Percentiles rank a stretch among this genome's conserved stretches.
These are phyloP conservation scores for Coniochaeta ligniaria DNA, from an alignment of 2,329 filamentous ascomycete species.

Conservation along the genomic window DNA sequence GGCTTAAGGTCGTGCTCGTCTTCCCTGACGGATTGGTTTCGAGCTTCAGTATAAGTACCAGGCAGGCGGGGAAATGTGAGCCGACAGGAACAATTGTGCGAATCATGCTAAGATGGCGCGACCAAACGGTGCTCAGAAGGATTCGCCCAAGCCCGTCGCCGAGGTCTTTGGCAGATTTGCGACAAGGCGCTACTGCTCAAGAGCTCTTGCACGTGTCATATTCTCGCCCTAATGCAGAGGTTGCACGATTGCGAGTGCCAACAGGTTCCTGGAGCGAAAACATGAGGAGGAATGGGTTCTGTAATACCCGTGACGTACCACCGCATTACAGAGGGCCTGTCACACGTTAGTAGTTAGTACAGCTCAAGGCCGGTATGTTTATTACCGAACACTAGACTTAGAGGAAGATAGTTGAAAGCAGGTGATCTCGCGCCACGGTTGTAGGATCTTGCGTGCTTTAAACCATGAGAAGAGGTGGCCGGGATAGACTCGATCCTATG, in stretches of 20 bases:
- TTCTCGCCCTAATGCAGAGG: neutral
- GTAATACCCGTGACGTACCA: neutral
- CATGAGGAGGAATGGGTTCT: neutral
- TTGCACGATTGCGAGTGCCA: too few relatives aligned
- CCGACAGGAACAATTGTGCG: neutral
- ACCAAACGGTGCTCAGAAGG: neutral
- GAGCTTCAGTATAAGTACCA: neutral
- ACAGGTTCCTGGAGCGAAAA: too few relatives aligned
- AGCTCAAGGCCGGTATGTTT: neutral
- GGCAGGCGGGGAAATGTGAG: neutral
- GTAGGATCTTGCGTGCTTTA: neutral
- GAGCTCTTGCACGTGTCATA: neutral
- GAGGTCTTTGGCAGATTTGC: neutral
- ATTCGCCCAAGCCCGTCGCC: neutral
- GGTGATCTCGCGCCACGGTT: neutral
- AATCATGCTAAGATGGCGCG: neutral
- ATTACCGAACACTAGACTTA: neutral
- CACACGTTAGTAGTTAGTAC: neutral
- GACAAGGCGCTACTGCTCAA: neutral
- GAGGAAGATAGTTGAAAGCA: neutral
- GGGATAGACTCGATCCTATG: neutral
- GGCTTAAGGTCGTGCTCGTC: slow-evolving; percentile 55
- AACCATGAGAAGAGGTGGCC: neutral
- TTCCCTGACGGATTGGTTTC: slow-evolving; percentile 49
- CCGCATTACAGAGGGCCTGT: neutral